Evolutionary conservation across 805 yeast genomes (phyloP).

Genomic region (Clavispora santaluciae): DNA sequence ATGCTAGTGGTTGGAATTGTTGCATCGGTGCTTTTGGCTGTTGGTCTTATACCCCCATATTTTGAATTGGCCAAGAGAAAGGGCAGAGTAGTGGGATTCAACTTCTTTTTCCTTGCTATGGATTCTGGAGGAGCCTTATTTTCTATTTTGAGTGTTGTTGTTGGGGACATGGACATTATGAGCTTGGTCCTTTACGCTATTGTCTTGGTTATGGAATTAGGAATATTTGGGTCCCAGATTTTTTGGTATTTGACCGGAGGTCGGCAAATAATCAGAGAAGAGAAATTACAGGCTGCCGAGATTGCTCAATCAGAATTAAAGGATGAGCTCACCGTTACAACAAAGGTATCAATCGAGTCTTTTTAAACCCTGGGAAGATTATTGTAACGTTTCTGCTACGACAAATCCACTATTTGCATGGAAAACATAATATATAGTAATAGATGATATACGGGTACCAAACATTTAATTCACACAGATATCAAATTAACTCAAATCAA

Average conservation of each 20-base stretch:
- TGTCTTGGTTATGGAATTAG: slow-evolving; percentile 71
- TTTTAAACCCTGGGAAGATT: neutral
- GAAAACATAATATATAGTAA: no score
- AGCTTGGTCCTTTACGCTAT: slow-evolving; percentile 73
- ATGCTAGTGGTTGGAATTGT: slow-evolving; percentile 71
- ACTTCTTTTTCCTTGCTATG: slow-evolving; percentile 68
- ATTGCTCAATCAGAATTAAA: neutral
- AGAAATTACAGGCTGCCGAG: slow-evolving; percentile 13
- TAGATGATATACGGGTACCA: no score
- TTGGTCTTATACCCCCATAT: slow-evolving; percentile 86
- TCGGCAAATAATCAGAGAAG: slow-evolving; percentile 20
- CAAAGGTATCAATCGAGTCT: neutral
- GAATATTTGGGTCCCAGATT: slow-evolving; percentile 65
- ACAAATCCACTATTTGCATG: neutral
- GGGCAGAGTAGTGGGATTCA: slow-evolving; percentile 87
- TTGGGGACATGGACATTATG: slow-evolving; percentile 67
- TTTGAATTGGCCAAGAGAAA: slow-evolving; percentile 72
- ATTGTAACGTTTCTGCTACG: neutral
- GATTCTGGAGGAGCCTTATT: slow-evolving; percentile 80
- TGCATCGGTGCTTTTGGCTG: slow-evolving; percentile 69
- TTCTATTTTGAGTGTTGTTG: slow-evolving; percentile 54
- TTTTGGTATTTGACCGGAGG: slow-evolving; percentile 55
- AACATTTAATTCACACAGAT: no score
- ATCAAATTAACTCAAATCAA: no score
- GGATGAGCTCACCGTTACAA: neutral